Conservation (phyloP, 2,329 filamentous ascomycete species). For the Colletotrichum sublineola region DNA sequence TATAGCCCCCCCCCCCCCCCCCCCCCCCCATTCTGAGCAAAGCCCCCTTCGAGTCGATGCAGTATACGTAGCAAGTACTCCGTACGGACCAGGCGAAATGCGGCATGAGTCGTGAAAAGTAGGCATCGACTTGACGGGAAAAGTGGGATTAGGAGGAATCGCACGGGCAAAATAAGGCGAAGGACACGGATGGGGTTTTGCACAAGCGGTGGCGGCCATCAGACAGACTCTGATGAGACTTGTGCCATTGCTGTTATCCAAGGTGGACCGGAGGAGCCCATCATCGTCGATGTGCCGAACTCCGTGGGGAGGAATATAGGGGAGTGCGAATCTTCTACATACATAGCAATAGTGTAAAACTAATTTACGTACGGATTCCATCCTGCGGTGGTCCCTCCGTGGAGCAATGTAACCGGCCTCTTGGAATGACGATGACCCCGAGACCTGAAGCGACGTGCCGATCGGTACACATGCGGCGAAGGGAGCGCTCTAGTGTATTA, state of each 20-base stretch:
- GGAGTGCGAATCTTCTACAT: background rate
- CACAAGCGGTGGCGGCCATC: background rate
- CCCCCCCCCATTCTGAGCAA: background rate
- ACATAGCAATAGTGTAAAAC: background rate
- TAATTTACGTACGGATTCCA: background rate
- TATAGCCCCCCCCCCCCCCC: background rate
- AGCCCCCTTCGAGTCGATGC: background rate
- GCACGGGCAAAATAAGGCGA: slow-evolving; percentile 23
- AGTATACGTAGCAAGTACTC: too few species aligned
- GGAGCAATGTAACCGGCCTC: background rate
- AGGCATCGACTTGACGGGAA: slow-evolving; percentile 23
- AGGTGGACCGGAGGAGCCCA: background rate
- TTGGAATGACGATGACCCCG: slow-evolving; percentile 4
- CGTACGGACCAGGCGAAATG: background rate
- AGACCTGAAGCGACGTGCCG: slow-evolving; percentile 10
- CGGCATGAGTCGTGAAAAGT: background rate
- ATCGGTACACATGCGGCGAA: background rate
- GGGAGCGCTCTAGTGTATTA: background rate
- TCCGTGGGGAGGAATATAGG: background rate
- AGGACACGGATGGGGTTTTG: slow-evolving; percentile 30
- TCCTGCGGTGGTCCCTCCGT: background rate
- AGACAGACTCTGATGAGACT: background rate
- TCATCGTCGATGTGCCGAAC: background rate
- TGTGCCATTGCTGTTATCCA: background rate
- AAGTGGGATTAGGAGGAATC: slow-evolving; percentile 24